Evolutionary conservation across 2,329 filamentous ascomycete genomes (phyloP).

Genomic region (Sporothrix euskadiensis): DNA sequence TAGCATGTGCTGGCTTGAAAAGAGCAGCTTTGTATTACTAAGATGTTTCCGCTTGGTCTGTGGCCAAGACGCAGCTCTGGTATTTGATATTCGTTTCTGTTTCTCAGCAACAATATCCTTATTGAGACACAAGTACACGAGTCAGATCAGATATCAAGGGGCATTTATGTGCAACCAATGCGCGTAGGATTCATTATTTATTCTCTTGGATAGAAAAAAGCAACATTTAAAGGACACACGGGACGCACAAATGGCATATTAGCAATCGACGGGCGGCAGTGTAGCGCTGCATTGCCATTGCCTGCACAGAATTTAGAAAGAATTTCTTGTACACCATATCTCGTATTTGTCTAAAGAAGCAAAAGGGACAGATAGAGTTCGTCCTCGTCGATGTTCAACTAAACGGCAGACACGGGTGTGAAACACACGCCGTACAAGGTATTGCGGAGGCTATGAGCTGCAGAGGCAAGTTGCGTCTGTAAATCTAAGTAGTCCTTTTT

Average conservation of each 20-base stretch:
- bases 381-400: not conserved
- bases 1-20: not conserved
- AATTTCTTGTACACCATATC: not conserved
- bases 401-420: not conserved
- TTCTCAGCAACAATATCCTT: not conserved
- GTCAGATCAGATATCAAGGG: not conserved
- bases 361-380: not conserved
- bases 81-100: not conserved
- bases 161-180: not conserved
- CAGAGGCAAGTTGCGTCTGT: not conserved
- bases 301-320: not conserved
- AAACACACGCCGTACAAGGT: not conserved
- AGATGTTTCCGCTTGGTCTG: not conserved
- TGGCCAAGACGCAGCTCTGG: not conserved
- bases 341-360: not conserved
- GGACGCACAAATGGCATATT: conserved; percentile 19
- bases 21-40: not conserved
- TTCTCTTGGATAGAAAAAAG: too few species aligned
- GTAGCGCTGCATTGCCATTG: not conserved
- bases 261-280: not conserved
- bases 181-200: too few species aligned
- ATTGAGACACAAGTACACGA: not conserved
- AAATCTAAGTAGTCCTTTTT: not conserved
- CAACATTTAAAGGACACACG: not conserved
- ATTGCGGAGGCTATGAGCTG: not conserved